Evolutionary conservation across 495 filamentous ascomycete genomes (phyloP), one percentile per base, ranked within the genome.

Genomic region (Penicillium desertorum): DNA sequence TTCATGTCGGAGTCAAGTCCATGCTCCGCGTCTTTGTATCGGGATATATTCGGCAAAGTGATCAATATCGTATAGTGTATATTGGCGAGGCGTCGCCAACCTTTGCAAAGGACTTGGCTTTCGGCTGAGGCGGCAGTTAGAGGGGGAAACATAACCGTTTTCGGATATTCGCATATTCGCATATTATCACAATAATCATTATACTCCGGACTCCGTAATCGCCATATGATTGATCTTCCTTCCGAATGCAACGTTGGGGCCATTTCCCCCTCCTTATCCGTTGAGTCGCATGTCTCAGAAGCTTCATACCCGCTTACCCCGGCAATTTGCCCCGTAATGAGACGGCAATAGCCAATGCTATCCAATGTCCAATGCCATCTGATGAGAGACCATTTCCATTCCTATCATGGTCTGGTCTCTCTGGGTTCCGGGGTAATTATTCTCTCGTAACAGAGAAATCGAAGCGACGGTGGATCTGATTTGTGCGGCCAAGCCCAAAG

Each of bases 401-500:
- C 36, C 36, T 9, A 39, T 39, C 36, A 9, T 30, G 11, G 42
- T 51, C 20, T 20, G 17, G 34, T 42, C 39, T n/a, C 16, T 30
- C 17, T 48, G 4, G 30, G 30, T 22, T 69, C 66, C 45, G 66
- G 66, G 64, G 64, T 69, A 69, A 68, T 65, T 67, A 54, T 43
- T 65, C 62, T 69, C 66, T 69, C 66, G 66, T 69, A 69, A 67
- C 23, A 51, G 41, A 20, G n/a, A 11, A 29, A 45, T 37, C 37
- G 59, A 54, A 39, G 52, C 51, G 37, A 20, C 3, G 45, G 63
- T 68, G 65, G 65, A 68, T 66, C 64, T 49, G 54, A 42, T 34
- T 12, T 34, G 30, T 39, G 16, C 29, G 19, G 60, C 63, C 63
- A 66, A 66, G 63, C 25, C 29, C 52, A 36, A 14, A 17, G 63